phyloP scores from a whole-genome alignment of 139 green algal genomes.

The Chlamydomonas sp. region DNA sequence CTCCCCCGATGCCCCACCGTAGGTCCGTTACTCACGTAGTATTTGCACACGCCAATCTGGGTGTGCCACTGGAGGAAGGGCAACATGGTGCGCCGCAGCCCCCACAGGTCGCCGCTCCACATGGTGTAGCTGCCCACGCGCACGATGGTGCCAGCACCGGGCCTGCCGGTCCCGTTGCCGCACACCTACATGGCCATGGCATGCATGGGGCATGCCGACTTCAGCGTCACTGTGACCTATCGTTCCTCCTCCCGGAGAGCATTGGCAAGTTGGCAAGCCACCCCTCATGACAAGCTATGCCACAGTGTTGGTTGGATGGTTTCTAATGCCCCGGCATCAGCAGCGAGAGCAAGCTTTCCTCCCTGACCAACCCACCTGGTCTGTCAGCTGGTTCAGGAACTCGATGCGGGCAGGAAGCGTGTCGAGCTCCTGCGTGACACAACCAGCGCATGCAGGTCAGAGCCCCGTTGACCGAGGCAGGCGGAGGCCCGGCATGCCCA shows the following conservation, averaged over 20 bases:
- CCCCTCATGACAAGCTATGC: too few relatives aligned
- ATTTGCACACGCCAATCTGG: constrained; percentile 16
- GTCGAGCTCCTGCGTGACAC: not conserved
- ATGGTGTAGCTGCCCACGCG: not conserved
- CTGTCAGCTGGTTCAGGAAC: not conserved
- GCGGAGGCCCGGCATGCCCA: not conserved
- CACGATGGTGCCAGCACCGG: not conserved
- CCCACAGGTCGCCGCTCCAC: constrained; percentile 31
- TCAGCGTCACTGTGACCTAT: not conserved
- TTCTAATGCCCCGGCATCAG: too few relatives aligned
- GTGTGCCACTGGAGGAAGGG: constrained; percentile 16
- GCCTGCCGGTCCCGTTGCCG: not conserved
- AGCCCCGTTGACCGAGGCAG: not conserved
- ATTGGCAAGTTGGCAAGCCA: too few relatives aligned
- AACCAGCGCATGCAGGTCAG: not conserved
- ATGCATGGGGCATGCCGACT: not conserved
- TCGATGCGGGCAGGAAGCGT: not conserved
- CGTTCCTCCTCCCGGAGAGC: not conserved
- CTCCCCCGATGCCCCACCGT: not conserved
- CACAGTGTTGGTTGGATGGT: too few relatives aligned
- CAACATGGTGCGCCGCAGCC: constrained; percentile 19
- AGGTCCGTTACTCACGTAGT: constrained; percentile 10
- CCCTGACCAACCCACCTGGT: not conserved
- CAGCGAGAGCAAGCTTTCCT: not conserved
- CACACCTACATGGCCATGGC: constrained; percentile 1